Evolutionary conservation across 768 basidiomycete genomes (phyloP).

Genomic region (Inosperma sp.): DNA sequence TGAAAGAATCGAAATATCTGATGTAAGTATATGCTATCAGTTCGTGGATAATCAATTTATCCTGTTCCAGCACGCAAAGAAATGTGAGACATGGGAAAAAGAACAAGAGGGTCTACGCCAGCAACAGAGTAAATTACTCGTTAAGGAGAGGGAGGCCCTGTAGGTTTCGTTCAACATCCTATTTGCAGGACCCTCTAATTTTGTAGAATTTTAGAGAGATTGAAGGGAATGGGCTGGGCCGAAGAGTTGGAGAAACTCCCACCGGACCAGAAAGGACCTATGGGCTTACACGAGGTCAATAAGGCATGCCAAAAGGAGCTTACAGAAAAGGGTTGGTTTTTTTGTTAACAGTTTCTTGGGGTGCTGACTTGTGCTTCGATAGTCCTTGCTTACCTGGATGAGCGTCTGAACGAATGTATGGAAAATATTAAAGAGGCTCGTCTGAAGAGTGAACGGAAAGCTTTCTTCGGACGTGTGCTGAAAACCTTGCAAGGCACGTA

Average conservation of each 20-base stretch:
- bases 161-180: background rate
- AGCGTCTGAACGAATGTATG: conserved; percentile 1
- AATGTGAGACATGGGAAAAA: background rate
- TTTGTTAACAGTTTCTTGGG: background rate
- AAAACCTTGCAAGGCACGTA: background rate
- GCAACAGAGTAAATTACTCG: background rate
- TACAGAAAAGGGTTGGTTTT: background rate
- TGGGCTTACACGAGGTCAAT: background rate
- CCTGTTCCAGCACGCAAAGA: conserved; percentile 2
- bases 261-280: background rate
- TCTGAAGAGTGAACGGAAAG: background rate
- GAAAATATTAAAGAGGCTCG: background rate
- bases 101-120: background rate
- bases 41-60: background rate
- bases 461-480: background rate
- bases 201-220: conserved; percentile 5
- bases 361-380: background rate
- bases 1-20: background rate
- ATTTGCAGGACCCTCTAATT: background rate
- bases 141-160: background rate
- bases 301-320: conserved; percentile 3
- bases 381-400: background rate
- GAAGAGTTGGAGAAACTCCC: conserved; percentile 3
- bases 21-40: background rate
- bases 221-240: conserved; percentile 9